Conservation (phyloP, 1,284 basidiomycete species). For the Ceratobasidium sp. region DNA sequence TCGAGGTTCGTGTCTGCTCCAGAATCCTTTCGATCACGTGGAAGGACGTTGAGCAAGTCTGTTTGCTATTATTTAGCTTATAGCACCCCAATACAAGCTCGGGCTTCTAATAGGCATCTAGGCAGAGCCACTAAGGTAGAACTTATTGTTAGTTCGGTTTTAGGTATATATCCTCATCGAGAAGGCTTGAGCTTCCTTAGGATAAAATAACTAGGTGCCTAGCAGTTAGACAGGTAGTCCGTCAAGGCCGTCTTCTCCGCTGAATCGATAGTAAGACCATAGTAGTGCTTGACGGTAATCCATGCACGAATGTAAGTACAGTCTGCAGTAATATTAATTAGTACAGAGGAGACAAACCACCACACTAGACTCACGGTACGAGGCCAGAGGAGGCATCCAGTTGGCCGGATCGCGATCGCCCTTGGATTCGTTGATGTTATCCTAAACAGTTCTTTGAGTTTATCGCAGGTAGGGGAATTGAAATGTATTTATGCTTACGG, state of each 20-base stretch:
- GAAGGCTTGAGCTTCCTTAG: too few relatives aligned
- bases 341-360: slow-evolving; percentile 58
- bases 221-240: not conserved
- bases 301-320: slow-evolving; percentile 42
- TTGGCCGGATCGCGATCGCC: slow-evolving; percentile 58
- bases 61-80: too few relatives aligned
- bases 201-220: not conserved
- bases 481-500: slow-evolving; percentile 49
- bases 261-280: slow-evolving; percentile 47
- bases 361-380: slow-evolving; percentile 54
- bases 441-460: not conserved
- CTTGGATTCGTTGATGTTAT: slow-evolving; percentile 57
- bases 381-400: slow-evolving; percentile 61
- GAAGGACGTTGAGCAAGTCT: too few relatives aligned
- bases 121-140: too few relatives aligned
- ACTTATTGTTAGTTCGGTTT: too few relatives aligned
- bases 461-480: too few relatives aligned
- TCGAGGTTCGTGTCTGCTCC: too few relatives aligned
- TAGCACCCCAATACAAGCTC: too few relatives aligned
- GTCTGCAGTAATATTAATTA: not conserved
- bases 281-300: slow-evolving; percentile 60
- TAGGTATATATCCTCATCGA: too few relatives aligned
- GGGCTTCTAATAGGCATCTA: too few relatives aligned
- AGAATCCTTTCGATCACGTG: too few relatives aligned
- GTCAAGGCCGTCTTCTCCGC: slow-evolving; percentile 21